Conservation (phyloP, 345 rosid genomes). For the Arabidopsis arenosa region DNA sequence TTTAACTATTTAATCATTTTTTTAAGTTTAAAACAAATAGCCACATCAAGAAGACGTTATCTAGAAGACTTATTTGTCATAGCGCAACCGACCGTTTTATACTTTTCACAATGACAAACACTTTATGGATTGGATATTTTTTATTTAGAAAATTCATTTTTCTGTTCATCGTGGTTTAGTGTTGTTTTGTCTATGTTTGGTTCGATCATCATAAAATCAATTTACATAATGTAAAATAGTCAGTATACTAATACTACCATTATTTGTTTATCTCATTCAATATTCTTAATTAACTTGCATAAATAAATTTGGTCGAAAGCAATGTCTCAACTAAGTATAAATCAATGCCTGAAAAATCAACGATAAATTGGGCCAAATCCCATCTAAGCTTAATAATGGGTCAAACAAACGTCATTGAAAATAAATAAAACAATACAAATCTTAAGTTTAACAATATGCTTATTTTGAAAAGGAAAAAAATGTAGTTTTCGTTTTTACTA, state of each 20-base stretch:
- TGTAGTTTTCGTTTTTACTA: not conserved
- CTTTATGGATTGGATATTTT: not conserved
- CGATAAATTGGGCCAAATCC: no score
- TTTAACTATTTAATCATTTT: not conserved
- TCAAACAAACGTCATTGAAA: no score
- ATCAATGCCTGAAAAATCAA: no score
- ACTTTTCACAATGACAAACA: conserved; percentile 36
- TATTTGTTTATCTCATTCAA: not conserved
- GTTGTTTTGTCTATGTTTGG: conserved; percentile 35
- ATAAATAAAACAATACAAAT: no score
- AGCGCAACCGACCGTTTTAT: conserved; percentile 3
- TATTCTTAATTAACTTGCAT: conserved; percentile 23
- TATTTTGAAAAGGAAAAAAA: not conserved
- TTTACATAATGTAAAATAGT: not conserved
- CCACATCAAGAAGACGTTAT: conserved; percentile 17
- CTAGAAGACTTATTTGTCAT: conserved; percentile 12
- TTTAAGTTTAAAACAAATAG: not conserved
- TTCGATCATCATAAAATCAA: conserved; percentile 6
- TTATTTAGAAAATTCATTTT: conserved; percentile 4
- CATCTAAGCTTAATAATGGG: no score
- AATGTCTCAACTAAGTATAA: conserved; percentile 32
- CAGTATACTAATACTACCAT: conserved; percentile 5
- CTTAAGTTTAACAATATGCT: not conserved
- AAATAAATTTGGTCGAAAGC: conserved; percentile 39
- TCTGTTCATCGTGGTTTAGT: conserved; percentile 24